Evolutionary conservation across 2,329 filamentous ascomycete species (phyloP), one percentile per base, ranked within the genome.

Genomic region (Cordyceps tenuipes): DNA sequence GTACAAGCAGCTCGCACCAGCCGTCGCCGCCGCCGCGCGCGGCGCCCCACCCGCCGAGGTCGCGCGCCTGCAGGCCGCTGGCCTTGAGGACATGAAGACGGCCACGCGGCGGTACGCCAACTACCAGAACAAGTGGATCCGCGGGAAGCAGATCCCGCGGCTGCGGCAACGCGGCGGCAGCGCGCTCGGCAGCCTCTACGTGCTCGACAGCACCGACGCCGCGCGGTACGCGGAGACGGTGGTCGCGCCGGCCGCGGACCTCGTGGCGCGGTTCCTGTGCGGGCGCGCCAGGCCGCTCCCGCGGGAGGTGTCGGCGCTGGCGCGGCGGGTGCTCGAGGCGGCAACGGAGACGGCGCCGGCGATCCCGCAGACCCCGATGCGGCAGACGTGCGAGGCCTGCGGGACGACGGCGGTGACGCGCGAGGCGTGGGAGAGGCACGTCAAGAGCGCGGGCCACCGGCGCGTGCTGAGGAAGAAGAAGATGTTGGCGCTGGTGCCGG

Each of bases 81-180:
- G 85, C 0, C 74, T 96, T 0, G 88, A 93, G 64, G 82, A 85
- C 54, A 92, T 91, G 64, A 91, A 95, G 70, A 82, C 84, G 5
- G 89, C 89, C 2, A 99, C 92, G 0, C 82, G 91, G 10, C 90
- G 92, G 65, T 99, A 99, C 69, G 90, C 93, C 2, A 89, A 85
- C 62, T 84, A 88, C 8, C 94, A 99, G 71, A 77, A 90, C 19
- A 84, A 87, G 61, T 99, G 92, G 91, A 95, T 97, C 59, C 83
- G 87, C 17, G 83, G 87, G 65, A 96, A 96, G 69, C 81, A 96
- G 29, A 80, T 94, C 47, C 85, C 87, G 10, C 83, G 86, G 1
- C 75, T 94, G 31, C 78, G 76, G 43, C 80, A 83, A 19, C 78
- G 82, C 41, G 78, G 74, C 2, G 73, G 78, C 17, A 73, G 77